These are phyloP conservation scores for Lenwebbia sp. DNA, from an alignment of 345 rosid species.

Conservation along the genomic window DNA sequence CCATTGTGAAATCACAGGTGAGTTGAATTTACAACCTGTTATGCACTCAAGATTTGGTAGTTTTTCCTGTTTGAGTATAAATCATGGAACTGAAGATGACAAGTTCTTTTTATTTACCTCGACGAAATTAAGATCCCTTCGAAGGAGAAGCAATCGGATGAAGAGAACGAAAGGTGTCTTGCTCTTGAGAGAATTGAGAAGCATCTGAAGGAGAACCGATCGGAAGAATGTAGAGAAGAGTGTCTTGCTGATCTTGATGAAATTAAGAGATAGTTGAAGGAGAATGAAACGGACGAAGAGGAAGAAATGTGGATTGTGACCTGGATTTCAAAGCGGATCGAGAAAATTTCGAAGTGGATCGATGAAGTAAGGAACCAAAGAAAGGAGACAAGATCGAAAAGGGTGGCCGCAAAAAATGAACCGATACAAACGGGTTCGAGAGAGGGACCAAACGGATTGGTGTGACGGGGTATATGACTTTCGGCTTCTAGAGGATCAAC, in stretches of 20 bases:
- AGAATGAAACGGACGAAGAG: slow-evolving; percentile 55
- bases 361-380: slow-evolving; percentile 33
- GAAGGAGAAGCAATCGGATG: background rate
- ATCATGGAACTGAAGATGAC: background rate
- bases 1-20: slow-evolving; percentile 72
- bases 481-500: too few relatives aligned
- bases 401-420: background rate
- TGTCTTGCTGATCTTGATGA: background rate
- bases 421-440: background rate
- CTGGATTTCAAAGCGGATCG: too few relatives aligned
- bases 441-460: too few relatives aligned
- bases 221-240: accelerated
- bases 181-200: too few relatives aligned
- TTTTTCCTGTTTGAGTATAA: background rate
- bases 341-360: too few relatives aligned
- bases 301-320: slow-evolving; percentile 38
- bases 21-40: background rate
- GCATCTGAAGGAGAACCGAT: background rate
- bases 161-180: background rate
- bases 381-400: slow-evolving; percentile 26
- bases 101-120: background rate
- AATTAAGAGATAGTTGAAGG: slow-evolving; percentile 60
- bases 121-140: background rate
- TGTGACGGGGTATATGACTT: too few relatives aligned
- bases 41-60: background rate